Evolutionary conservation across 257 asterid genomes (phyloP).

Genomic region (Solanum habrochaites): DNA sequence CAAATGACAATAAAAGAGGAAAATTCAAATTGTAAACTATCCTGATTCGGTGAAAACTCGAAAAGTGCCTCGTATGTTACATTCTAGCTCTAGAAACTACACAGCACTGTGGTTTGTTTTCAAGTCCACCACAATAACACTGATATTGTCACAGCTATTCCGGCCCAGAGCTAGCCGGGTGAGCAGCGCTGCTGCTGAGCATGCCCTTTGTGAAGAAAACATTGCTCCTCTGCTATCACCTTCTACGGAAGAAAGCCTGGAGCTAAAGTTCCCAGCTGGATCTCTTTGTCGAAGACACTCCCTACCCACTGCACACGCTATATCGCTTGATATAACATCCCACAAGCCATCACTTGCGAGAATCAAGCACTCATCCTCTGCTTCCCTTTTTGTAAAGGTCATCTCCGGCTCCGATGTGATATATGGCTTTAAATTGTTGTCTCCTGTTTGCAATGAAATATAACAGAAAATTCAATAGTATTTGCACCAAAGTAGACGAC

Average conservation of each 20-base stretch:
- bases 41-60: not conserved
- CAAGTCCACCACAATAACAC: constrained; percentile 7
- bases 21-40: not conserved
- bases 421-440: not conserved
- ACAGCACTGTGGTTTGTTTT: not conserved
- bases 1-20: not conserved
- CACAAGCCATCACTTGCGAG: constrained; percentile 15
- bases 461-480: not conserved
- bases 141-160: not conserved
- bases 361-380: constrained; percentile 10
- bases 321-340: constrained; percentile 9
- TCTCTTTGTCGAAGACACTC: not conserved
- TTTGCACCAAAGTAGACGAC: not conserved
- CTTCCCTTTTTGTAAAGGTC: constrained; percentile 1
- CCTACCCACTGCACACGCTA: constrained; percentile 2
- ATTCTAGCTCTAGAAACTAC: not conserved
- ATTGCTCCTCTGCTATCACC: not conserved
- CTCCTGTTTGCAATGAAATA: not conserved
- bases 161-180: constrained; percentile 6
- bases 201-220: constrained; percentile 3
- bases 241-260: not conserved
- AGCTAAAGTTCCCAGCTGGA: not conserved
- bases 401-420: constrained; percentile 7
- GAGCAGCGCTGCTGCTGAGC: constrained; percentile 3
- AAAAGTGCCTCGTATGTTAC: not conserved